These are phyloP conservation scores for Lactifluus hygrophoroides DNA, from an alignment of 768 basidiomycete genomes.

Conservation along the genomic window DNA sequence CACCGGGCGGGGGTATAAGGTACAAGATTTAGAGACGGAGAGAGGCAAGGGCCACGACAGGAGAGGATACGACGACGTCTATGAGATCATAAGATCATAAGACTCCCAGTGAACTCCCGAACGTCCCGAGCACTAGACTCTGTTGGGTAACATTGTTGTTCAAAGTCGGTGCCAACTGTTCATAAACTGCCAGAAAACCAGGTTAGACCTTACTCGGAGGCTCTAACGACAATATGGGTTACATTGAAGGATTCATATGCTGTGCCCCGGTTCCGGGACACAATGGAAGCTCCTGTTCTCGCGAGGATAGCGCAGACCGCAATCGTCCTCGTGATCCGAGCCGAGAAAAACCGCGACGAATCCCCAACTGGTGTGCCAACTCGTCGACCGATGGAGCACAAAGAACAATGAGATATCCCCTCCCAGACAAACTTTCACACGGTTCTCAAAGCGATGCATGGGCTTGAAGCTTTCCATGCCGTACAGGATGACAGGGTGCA, in stretches of 20 bases:
- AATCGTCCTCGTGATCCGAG: neutral
- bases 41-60: neutral
- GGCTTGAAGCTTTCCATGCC: neutral
- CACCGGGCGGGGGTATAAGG: neutral
- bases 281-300: constrained; percentile 19
- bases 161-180: constrained; percentile 14
- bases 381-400: constrained; percentile 9
- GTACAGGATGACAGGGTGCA: neutral
- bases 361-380: neutral
- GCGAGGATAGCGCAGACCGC: neutral
- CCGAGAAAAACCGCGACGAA: neutral
- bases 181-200: neutral
- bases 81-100: neutral
- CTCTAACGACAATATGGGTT: constrained; percentile 1
- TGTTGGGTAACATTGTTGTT: constrained; percentile 18
- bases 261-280: constrained; percentile 6
- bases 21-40: too few relatives aligned
- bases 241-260: constrained; percentile 1
- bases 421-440: neutral
- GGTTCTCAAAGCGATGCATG: neutral
- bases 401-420: constrained; percentile 5
- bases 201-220: neutral
- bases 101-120: neutral
- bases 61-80: too few relatives aligned
- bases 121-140: constrained; percentile 12